Conservation (phyloP, 176 grass and related monocot genomes). For the Zoysia pacifica region DNA sequence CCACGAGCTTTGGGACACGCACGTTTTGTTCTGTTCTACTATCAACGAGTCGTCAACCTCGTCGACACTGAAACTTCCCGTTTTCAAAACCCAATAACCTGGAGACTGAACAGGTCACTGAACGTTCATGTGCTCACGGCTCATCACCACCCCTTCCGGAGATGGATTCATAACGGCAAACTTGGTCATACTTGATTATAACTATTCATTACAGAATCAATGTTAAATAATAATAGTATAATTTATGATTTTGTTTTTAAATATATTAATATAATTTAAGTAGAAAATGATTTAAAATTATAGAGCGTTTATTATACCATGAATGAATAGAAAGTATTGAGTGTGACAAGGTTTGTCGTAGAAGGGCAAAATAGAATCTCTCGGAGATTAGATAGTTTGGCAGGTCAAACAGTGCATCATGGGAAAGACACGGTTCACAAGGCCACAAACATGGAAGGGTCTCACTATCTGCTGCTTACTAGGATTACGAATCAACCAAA, state of each 20-base stretch:
- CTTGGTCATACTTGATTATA: too few relatives aligned
- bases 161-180: neutral
- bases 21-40: neutral
- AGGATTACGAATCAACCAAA: neutral
- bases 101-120: neutral
- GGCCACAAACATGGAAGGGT: neutral
- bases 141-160: neutral
- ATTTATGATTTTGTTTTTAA: too few relatives aligned
- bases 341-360: too few relatives aligned
- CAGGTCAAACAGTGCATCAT: neutral
- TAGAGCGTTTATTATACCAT: too few relatives aligned
- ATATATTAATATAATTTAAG: too few relatives aligned
- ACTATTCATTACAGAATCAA: too few relatives aligned
- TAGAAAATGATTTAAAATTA: too few relatives aligned
- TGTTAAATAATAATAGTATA: too few relatives aligned
- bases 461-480: neutral
- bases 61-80: too few relatives aligned
- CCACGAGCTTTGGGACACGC: neutral
- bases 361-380: too few relatives aligned
- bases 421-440: neutral
- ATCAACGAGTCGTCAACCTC: neutral
- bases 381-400: too few relatives aligned
- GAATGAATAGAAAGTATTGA: too few relatives aligned
- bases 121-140: neutral
- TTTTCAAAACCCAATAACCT: neutral